Evolutionary conservation across 495 filamentous ascomycete genomes (phyloP), one percentile per base, ranked within the genome.

Genomic region (Paragyromitra xinjiangensis): DNA sequence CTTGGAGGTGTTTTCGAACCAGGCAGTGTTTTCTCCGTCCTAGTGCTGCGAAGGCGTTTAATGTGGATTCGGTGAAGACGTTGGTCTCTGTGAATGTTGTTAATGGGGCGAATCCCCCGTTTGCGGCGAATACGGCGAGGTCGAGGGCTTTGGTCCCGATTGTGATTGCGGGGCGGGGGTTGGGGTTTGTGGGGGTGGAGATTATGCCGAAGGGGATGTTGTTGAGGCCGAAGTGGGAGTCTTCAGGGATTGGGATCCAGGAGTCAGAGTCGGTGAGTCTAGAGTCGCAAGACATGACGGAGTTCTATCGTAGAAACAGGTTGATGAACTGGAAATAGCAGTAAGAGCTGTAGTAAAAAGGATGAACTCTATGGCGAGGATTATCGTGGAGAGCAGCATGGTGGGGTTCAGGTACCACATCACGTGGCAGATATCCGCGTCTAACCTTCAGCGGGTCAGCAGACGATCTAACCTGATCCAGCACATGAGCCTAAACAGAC

Each of bases 161-260:
- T 44, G 93, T 92, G 61, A 93, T 85, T n/a, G 92, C 94, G 8
- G 89, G 87, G 37, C 90, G 91, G 3, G 87, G 90, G 44, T 85
- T 83, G 2, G 86, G 83, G 74, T 88, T 84, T 16, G 84, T 80
- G 1, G 86, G 74, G 0, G 90, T 90, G 65, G 85, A 88, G 82
- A 97, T 92, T 83, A 97, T 94, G 76, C 95, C 95, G 83, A 98
- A 97, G 16, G 95, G 95, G 74, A 98, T 91, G 84, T 98, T 97
- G 78, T 90, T 87, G 59, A 98, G 85, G 14, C 94, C 95, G 85
- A 98, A 98, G 70, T 89, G 89, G 59, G 89, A 91, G 77, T 86
- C 85, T 58, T 85, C 81, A 53, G 90, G 88, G 66, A 94, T 90
- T 45, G 86, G 82, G 48, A 94, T 84, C 92, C 92, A 93, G 71